Evolutionary conservation across 768 basidiomycete genomes (phyloP).

Genomic region (Lactifluus rugatus): DNA sequence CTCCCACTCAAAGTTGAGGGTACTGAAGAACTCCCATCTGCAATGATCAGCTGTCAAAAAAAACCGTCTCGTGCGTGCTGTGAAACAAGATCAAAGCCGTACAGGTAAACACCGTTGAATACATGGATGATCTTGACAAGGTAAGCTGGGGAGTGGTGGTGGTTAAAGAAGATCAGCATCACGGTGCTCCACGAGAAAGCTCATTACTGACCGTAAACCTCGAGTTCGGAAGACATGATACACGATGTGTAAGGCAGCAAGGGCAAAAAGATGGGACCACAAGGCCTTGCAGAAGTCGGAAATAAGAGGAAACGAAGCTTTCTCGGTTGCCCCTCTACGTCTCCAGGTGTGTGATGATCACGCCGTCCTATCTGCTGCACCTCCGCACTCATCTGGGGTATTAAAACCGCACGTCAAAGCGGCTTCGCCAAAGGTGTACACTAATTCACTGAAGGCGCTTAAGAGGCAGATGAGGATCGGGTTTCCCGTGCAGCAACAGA

Average conservation of each 20-base stretch:
- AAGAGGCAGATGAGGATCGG: not conserved
- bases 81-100: constrained; percentile 1
- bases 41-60: not conserved
- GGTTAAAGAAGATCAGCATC: not conserved
- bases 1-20: constrained; percentile 16
- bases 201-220: constrained; percentile 7
- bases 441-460: not conserved
- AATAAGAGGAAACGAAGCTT: constrained; percentile 6
- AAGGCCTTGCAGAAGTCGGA: not conserved
- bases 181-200: not conserved
- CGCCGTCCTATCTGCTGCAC: not conserved
- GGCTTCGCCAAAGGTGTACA: not conserved
- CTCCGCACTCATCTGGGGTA: not conserved
- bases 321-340: not conserved
- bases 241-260: not conserved
- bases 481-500: not conserved
- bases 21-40: constrained; percentile 19
- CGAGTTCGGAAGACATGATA: constrained; percentile 1
- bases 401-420: not conserved
- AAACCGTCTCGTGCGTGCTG: no score
- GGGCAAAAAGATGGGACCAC: not conserved
- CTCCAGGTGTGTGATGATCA: not conserved
- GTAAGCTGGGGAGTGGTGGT: not conserved
- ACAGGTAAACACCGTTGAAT: constrained; percentile 16
- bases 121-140: constrained; percentile 13